phyloP scores from a whole-genome alignment of 257 asterid genomes.

The Solanum rostratum region DNA sequence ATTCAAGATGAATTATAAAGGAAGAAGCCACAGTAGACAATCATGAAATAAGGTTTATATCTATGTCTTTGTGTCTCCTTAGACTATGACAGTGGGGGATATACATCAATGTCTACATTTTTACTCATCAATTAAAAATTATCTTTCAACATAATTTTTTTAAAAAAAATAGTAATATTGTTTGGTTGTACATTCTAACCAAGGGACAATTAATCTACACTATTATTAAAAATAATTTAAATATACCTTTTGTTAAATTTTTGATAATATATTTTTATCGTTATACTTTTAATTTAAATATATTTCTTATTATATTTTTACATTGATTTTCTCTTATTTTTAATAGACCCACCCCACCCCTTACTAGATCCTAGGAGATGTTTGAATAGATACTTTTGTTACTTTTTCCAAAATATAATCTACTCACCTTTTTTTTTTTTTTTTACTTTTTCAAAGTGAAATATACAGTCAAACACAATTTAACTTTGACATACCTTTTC shows the following conservation, averaged over 20 bases:
- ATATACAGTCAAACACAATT: neutral
- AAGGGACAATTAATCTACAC: neutral
- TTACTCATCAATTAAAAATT: neutral
- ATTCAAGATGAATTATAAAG: neutral
- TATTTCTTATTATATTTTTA: too few species aligned
- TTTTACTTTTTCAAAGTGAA: neutral
- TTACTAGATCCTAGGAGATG: neutral
- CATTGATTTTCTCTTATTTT: too few species aligned
- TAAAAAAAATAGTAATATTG: neutral
- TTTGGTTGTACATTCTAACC: neutral
- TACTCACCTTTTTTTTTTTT: neutral
- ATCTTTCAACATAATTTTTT: neutral
- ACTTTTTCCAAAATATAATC: neutral
- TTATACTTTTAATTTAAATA: too few species aligned
- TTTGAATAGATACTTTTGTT: neutral
- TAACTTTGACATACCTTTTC: neutral
- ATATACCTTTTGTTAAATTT: neutral
- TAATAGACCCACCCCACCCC: neutral
- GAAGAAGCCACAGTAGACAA: constrained; percentile 6
- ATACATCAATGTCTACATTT: neutral
- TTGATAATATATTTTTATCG: fast-evolving
- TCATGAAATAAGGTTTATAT: constrained; percentile 1
- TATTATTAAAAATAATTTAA: too few species aligned
- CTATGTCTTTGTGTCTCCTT: constrained; percentile 14
- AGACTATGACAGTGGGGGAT: constrained; percentile 3